Evolutionary conservation across 2,329 filamentous ascomycete genomes (phyloP).

Genomic region (Colletotrichum sp.): DNA sequence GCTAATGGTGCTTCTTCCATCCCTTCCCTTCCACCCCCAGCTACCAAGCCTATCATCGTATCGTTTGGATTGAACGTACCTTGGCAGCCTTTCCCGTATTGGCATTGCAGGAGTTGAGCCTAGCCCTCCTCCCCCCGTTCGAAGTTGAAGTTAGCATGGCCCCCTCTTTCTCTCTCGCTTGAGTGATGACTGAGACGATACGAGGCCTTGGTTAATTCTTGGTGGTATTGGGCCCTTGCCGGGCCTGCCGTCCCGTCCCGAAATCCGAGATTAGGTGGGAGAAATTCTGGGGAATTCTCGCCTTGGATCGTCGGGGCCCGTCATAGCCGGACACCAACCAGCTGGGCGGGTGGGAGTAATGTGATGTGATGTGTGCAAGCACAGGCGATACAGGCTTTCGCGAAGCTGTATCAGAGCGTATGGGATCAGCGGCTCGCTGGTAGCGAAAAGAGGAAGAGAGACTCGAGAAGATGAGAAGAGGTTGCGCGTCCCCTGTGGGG

Average conservation of each 20-base stretch:
- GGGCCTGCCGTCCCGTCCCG: background rate
- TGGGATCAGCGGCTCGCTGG: slow-evolving; percentile 7
- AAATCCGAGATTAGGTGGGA: background rate
- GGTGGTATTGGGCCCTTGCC: background rate
- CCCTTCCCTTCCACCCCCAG: slow-evolving; percentile 2
- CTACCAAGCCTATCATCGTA: slow-evolving; percentile 15
- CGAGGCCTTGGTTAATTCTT: background rate
- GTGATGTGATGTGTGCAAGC: background rate
- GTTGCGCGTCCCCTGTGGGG: slow-evolving; percentile 23
- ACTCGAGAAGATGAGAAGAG: slow-evolving; percentile 2
- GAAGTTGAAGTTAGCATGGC: background rate
- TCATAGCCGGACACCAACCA: background rate
- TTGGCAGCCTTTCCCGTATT: slow-evolving; percentile 11
- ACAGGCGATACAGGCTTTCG: slow-evolving; percentile 13
- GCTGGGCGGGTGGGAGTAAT: background rate
- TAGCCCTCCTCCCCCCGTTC: background rate
- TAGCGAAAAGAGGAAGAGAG: slow-evolving; percentile 7
- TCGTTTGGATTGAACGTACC: slow-evolving; percentile 15
- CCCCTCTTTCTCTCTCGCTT: background rate
- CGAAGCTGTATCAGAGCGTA: slow-evolving; percentile 21
- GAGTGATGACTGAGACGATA: background rate
- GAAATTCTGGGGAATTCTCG: background rate
- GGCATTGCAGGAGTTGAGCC: background rate
- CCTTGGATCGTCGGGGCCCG: background rate
- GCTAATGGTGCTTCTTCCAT: slow-evolving; percentile 12